Conservation (phyloP, 2,329 filamentous ascomycete genomes). For the Meredithiella fracta region DNA sequence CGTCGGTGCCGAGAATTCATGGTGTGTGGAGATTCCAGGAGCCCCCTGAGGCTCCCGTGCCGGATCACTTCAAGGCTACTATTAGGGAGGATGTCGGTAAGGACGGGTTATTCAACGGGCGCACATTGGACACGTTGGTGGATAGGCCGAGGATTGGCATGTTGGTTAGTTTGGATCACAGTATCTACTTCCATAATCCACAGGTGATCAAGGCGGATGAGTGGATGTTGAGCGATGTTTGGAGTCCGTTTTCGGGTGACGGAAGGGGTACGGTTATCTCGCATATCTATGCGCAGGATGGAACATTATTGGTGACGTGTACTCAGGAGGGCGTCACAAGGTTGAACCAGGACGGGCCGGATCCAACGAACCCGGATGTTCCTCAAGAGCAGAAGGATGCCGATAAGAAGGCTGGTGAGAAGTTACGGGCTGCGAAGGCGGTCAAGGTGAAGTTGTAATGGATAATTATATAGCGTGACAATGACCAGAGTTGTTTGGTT, state of each 20-base stretch:
- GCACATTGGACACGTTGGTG: conserved; percentile 31
- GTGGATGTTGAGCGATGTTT: conserved; percentile 69
- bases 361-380: conserved; percentile 11
- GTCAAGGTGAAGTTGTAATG: conserved; percentile 3
- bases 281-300: conserved; percentile 54
- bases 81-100: conserved; percentile 9
- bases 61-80: conserved; percentile 6
- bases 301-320: conserved; percentile 60
- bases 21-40: conserved; percentile 58
- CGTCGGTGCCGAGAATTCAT: conserved; percentile 68
- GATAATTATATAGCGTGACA: too few species aligned
- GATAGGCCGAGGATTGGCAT: conserved; percentile 52
- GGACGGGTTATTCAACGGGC: conserved; percentile 22
- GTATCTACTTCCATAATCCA: conserved; percentile 51
- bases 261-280: conserved; percentile 62
- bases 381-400: conserved; percentile 17
- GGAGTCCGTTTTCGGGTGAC: conserved; percentile 65
- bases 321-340: conserved; percentile 46
- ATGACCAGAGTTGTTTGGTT: too few species aligned
- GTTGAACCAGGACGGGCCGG: conserved; percentile 10
- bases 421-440: background rate
- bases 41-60: conserved; percentile 23
- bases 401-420: conserved; percentile 9
- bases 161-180: conserved; percentile 70
- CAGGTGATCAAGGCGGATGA: conserved; percentile 43